phyloP scores from a whole-genome alignment of 805 yeast genomes.

The Candida nitratophila region DNA sequence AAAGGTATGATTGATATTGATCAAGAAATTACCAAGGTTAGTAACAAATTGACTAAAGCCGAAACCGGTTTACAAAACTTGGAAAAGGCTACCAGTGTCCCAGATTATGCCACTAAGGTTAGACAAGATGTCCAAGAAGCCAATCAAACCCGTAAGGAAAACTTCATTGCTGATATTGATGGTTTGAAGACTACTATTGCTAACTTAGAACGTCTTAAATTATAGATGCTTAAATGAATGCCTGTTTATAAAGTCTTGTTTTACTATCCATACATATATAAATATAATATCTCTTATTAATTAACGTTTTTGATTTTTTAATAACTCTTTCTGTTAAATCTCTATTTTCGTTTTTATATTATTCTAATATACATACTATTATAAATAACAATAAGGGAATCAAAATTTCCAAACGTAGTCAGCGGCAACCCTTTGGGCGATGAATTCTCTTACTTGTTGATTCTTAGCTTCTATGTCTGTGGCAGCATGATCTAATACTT shows the following conservation, averaged over 20 bases:
- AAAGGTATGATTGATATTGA: constrained; percentile 94
- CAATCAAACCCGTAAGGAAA: constrained; percentile 62
- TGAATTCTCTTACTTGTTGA: constrained; percentile 35
- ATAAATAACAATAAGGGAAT: not conserved
- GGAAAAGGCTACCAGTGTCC: constrained; percentile 59
- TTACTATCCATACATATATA: too few relatives aligned
- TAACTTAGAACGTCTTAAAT: constrained; percentile 73
- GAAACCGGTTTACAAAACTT: constrained; percentile 52
- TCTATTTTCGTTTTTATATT: not conserved
- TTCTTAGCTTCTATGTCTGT: constrained; percentile 38
- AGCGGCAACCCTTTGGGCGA: constrained; percentile 39
- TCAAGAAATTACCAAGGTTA: constrained; percentile 79
- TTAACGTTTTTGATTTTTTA: too few relatives aligned
- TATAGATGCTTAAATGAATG: constrained; percentile 28
- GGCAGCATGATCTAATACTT: constrained; percentile 46
- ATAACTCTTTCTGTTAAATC: too few relatives aligned
- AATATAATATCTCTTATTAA: too few relatives aligned
- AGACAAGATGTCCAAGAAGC: constrained; percentile 72
- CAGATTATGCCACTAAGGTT: constrained; percentile 85
- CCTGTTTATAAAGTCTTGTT: not conserved
- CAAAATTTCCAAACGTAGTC: constrained; percentile 57
- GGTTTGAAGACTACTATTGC: constrained; percentile 82
- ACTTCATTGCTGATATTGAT: constrained; percentile 77
- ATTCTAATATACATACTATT: not conserved
- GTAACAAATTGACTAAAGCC: constrained; percentile 65